Percentiles rank a stretch among this genome's conserved stretches.
These are phyloP conservation scores for Wickerhamiella azyma DNA, from an alignment of 805 yeast genomes.

Conservation along the genomic window DNA sequence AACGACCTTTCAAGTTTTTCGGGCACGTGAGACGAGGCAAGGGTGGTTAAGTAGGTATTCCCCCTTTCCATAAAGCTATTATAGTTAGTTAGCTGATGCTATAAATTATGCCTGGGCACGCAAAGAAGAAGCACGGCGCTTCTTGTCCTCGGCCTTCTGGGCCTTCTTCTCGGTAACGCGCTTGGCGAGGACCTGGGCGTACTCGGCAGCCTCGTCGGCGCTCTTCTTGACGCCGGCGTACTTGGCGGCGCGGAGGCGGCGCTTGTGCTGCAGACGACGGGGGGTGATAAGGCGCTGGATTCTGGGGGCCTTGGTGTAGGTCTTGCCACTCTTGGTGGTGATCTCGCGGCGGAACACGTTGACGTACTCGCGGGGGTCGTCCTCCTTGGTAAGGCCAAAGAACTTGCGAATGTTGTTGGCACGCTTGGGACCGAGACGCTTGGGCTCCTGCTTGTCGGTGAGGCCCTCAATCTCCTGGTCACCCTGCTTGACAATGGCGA, in stretches of 20 bases:
- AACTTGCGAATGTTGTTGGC: slow-evolving; percentile 99
- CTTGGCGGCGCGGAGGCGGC: slow-evolving; percentile 88
- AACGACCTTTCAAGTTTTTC: no score
- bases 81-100: neutral
- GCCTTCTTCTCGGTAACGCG: slow-evolving; percentile 97
- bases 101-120: slow-evolving; percentile 25
- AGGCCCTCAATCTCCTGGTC: slow-evolving; percentile 91
- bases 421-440: slow-evolving; percentile 99
- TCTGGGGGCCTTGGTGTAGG: slow-evolving; percentile 99
- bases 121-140: slow-evolving; percentile 99
- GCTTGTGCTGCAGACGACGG: slow-evolving; percentile 98
- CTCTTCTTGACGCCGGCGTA: slow-evolving; percentile 94
- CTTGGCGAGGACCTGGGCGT: slow-evolving; percentile 96
- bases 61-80: neutral
- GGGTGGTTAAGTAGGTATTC: no score
- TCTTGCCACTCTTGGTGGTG: slow-evolving; percentile 85
- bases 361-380: slow-evolving; percentile 82
- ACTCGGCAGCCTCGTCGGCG: slow-evolving; percentile 99
- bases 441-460: slow-evolving; percentile 89
- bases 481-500: slow-evolving; percentile 93
- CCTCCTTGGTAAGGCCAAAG: slow-evolving; percentile 95
- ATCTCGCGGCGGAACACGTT: slow-evolving; percentile 80
- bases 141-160: slow-evolving; percentile 95
- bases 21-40: no score
- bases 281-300: slow-evolving; percentile 99